Conservation (phyloP, 345 rosid species). For the Eucalyptus curtisii region DNA sequence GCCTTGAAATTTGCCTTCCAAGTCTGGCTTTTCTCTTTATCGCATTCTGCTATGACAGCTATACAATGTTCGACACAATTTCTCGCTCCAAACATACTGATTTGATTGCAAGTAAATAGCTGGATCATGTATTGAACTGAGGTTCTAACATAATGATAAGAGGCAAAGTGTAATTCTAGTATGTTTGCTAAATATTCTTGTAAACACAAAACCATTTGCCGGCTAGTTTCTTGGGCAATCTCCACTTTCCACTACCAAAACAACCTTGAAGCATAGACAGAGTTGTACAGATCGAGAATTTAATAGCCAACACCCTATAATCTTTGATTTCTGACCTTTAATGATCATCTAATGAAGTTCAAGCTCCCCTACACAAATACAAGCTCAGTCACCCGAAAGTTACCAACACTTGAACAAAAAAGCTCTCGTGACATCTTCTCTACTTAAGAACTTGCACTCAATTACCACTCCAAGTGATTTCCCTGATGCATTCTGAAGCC, state of each 20-base stretch:
- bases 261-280: background rate
- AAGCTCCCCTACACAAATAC: background rate
- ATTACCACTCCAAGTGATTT: background rate
- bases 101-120: background rate
- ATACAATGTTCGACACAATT: background rate
- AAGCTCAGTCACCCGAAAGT: background rate
- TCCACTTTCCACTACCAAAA: background rate
- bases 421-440: background rate
- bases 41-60: background rate
- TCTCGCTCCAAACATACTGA: background rate
- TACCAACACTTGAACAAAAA: background rate
- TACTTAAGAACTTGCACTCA: background rate
- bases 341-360: background rate
- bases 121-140: background rate
- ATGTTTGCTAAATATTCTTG: background rate
- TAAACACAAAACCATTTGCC: background rate
- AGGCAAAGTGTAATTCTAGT: background rate
- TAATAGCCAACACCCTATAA: background rate
- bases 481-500: background rate
- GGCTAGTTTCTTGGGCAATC: background rate
- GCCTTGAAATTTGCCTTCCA: background rate
- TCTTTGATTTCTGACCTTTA: background rate
- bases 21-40: background rate
- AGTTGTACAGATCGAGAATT: background rate
- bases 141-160: background rate